phyloP scores from a whole-genome alignment of 768 basidiomycete genomes.

The Podaxis sp. region DNA sequence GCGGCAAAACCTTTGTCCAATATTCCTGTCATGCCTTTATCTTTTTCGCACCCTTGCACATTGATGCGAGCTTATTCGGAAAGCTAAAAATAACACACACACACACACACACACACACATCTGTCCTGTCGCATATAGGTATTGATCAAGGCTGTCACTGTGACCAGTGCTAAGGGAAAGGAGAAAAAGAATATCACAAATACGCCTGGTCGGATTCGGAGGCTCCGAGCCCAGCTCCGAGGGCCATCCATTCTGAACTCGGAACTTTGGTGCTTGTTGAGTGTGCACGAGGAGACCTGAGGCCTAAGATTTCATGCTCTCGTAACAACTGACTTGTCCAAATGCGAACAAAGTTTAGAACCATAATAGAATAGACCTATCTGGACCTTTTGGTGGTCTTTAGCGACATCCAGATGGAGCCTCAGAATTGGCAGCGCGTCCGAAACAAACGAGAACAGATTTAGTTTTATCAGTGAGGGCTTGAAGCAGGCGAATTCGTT shows the following conservation, averaged over 20 bases:
- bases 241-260: background rate
- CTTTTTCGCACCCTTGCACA: background rate
- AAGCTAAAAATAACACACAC: background rate
- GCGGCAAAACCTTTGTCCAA: too few species aligned
- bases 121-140: background rate
- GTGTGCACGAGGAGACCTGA: too few species aligned
- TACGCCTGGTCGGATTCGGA: too few species aligned
- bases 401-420: background rate
- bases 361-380: too few species aligned
- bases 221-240: background rate
- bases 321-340: background rate
- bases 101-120: background rate
- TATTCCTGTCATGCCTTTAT: too few species aligned
- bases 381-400: too few species aligned
- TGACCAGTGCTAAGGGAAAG: background rate
- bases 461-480: background rate
- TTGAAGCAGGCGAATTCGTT: background rate
- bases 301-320: too few species aligned
- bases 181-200: too few species aligned
- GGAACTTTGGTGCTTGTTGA: background rate
- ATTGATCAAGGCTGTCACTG: background rate
- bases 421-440: background rate
- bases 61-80: background rate
- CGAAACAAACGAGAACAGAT: background rate
- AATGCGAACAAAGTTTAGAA: background rate